A percentile compares a stretch with the other conserved stretches of the same genome.
Conservation (phyloP, 371 early-diverging fungal genomes). For the Apophysomyces ossiformis region DNA sequence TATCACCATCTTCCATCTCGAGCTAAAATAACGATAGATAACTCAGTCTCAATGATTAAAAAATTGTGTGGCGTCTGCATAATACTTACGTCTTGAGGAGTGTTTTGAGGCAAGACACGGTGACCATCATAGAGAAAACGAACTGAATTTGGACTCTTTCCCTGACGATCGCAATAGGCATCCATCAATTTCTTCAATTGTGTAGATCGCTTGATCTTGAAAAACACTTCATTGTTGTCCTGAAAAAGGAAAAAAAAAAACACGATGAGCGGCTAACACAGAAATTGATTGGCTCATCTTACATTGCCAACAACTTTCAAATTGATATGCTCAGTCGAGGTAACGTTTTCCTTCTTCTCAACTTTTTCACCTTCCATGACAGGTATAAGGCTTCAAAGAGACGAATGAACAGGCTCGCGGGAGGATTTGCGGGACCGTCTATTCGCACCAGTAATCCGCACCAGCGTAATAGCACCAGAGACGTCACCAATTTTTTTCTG, state of each 20-base stretch:
- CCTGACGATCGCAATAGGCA: constrained; percentile 83
- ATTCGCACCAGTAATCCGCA: no score
- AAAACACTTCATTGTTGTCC: constrained; percentile 84
- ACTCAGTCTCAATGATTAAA: constrained; percentile 4
- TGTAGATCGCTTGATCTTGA: constrained; percentile 93
- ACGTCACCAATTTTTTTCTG: no score
- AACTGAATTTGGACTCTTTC: constrained; percentile 75
- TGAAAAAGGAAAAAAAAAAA: constrained; percentile 21
- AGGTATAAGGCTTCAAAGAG: not conserved
- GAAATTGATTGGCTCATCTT: constrained; percentile 38
- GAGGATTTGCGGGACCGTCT: constrained; percentile 18
- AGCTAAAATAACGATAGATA: constrained; percentile 56
- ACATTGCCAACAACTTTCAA: constrained; percentile 87
- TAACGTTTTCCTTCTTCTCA: constrained; percentile 60
- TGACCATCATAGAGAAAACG: constrained; percentile 91
- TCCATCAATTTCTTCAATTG: constrained; percentile 92
- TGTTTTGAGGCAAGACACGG: constrained; percentile 74
- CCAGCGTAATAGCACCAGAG: no score
- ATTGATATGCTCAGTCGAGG: constrained; percentile 80
- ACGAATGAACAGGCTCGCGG: not conserved
- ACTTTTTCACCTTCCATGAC: constrained; percentile 20
- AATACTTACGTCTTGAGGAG: constrained; percentile 77
- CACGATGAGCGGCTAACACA: not conserved
- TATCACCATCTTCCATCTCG: constrained; percentile 94
- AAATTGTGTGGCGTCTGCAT: not conserved